Conservation (phyloP, 2,329 filamentous ascomycete genomes). For the Penicillium olsonii region DNA sequence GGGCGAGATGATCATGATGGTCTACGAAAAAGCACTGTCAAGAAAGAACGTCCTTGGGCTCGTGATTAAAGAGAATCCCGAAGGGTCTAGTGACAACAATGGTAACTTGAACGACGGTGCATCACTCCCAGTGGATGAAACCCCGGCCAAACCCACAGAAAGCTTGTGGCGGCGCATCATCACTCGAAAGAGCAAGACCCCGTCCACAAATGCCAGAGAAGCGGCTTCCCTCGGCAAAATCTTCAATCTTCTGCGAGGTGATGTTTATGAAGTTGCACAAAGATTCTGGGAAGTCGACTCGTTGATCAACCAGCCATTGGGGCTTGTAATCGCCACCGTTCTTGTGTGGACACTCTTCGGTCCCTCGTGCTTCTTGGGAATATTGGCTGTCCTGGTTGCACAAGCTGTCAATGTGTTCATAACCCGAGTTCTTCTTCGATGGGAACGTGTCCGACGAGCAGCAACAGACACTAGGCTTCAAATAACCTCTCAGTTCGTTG, state of each 20-base stretch:
- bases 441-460: slow-evolving; percentile 69
- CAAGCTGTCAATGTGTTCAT: slow-evolving; percentile 70
- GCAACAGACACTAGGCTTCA: slow-evolving; percentile 79
- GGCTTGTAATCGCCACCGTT: slow-evolving; percentile 70
- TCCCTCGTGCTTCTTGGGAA: slow-evolving; percentile 73
- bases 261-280: slow-evolving; percentile 42
- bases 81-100: slow-evolving; percentile 11
- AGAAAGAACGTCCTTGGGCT: slow-evolving; percentile 58
- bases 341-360: slow-evolving; percentile 79
- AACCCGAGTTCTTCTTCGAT: slow-evolving; percentile 65
- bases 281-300: slow-evolving; percentile 82
- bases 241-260: slow-evolving; percentile 75
- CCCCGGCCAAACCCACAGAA: slow-evolving; percentile 22
- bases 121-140: slow-evolving; percentile 12
- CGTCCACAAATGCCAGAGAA: slow-evolving; percentile 43
- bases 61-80: slow-evolving; percentile 32
- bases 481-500: slow-evolving; percentile 80
- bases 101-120: background rate
- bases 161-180: slow-evolving; percentile 30
- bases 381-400: slow-evolving; percentile 68
- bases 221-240: slow-evolving; percentile 87
- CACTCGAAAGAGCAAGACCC: slow-evolving; percentile 25
- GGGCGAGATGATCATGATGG: slow-evolving; percentile 82
- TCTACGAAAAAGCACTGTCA: slow-evolving; percentile 75
- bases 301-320: slow-evolving; percentile 75